These are phyloP conservation scores for Cryptosporidium sp. DNA, from an alignment of 169 alveolate species.

Conservation along the genomic window DNA sequence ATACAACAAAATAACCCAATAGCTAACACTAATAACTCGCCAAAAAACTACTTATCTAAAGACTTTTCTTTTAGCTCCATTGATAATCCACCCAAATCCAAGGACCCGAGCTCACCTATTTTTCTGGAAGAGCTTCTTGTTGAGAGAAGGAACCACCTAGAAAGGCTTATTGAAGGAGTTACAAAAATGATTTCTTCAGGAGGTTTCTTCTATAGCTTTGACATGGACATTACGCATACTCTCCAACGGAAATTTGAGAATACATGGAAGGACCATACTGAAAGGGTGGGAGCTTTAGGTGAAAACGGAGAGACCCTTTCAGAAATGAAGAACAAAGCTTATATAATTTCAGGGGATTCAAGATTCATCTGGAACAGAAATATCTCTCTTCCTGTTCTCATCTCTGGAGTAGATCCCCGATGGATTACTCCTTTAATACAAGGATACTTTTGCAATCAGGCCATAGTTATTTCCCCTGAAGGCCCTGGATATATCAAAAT, in stretches of 20 bases:
- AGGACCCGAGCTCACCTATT: not conserved
- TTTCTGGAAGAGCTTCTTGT: slow-evolving; percentile 32
- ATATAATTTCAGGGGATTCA: slow-evolving; percentile 50
- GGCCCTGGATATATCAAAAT: slow-evolving; percentile 64
- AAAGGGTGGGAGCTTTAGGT: slow-evolving; percentile 29
- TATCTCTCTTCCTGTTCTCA: slow-evolving; percentile 43
- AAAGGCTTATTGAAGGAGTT: slow-evolving; percentile 55
- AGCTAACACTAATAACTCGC: not conserved
- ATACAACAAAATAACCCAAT: not conserved
- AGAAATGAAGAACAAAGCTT: slow-evolving; percentile 30
- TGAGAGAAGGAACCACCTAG: slow-evolving; percentile 25
- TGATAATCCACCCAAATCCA: not conserved
- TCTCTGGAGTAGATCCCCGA: slow-evolving; percentile 76
- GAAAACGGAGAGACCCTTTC: slow-evolving; percentile 8
- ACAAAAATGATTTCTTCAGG: slow-evolving; percentile 70
- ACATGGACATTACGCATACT: slow-evolving; percentile 46
- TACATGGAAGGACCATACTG: slow-evolving; percentile 15
- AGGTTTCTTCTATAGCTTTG: slow-evolving; percentile 72
- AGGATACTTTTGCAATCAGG: slow-evolving; percentile 80
- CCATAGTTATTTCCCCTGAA: slow-evolving; percentile 53
- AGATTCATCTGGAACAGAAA: slow-evolving; percentile 64
- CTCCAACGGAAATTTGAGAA: slow-evolving; percentile 56
- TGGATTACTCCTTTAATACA: slow-evolving; percentile 85
- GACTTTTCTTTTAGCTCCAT: not conserved
- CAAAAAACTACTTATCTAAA: not conserved